Conservation (phyloP, 371 early-diverging fungal species). For the Apophysomyces variabilis region DNA sequence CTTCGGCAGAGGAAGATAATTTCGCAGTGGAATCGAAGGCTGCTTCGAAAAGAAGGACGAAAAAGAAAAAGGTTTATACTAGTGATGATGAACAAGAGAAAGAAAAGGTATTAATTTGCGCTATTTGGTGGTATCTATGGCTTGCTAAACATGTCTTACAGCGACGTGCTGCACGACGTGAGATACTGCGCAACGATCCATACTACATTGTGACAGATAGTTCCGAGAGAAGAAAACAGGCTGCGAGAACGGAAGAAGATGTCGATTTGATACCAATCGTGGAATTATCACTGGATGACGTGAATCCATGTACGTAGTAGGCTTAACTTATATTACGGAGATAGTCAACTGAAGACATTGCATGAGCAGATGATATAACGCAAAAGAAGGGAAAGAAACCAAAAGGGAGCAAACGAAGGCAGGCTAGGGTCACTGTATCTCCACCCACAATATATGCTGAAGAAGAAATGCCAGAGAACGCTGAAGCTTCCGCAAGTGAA, state of each 20-base stretch:
- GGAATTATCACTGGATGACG: conserved; percentile 68
- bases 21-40: conserved; percentile 32
- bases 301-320: conserved; percentile 23
- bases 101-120: conserved; percentile 26
- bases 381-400: conserved; percentile 30
- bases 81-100: conserved; percentile 49
- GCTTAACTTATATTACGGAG: neutral
- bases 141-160: conserved; percentile 10
- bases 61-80: conserved; percentile 28
- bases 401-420: conserved; percentile 30
- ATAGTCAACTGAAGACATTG: neutral
- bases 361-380: conserved; percentile 17
- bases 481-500: conserved; percentile 55
- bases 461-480: conserved; percentile 74
- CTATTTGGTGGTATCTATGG: conserved; percentile 5
- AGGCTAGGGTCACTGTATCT: conserved; percentile 34
- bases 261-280: conserved; percentile 87
- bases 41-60: conserved; percentile 37
- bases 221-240: conserved; percentile 14
- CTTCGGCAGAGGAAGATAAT: conserved; percentile 35
- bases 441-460: conserved; percentile 61
- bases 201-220: conserved; percentile 69
- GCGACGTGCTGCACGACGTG: conserved; percentile 66
- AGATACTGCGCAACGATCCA: conserved; percentile 72
- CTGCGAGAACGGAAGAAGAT: conserved; percentile 56